Conservation (phyloP, 2,329 filamentous ascomycete species). For the Exophiala oligosperma region DNA sequence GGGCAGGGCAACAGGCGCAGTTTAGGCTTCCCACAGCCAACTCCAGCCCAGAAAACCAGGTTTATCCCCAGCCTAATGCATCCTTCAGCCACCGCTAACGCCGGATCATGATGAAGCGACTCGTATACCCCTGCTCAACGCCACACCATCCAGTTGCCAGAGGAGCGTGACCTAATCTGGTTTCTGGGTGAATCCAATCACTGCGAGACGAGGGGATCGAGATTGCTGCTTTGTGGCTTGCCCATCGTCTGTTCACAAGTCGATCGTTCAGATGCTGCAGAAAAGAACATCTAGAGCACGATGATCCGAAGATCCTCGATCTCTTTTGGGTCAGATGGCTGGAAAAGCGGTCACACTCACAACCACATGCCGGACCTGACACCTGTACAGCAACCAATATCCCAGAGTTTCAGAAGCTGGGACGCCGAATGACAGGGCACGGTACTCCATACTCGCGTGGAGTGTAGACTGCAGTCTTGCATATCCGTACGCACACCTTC, state of each 20-base stretch:
- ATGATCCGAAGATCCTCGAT: not conserved
- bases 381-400: not conserved
- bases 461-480: too few species aligned
- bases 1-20: not conserved
- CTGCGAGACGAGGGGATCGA: too few species aligned
- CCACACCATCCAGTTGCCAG: conserved; percentile 1
- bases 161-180: not conserved
- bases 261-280: not conserved
- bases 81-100: conserved; percentile 12
- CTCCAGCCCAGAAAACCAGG: not conserved
- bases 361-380: not conserved
- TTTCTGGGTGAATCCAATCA: not conserved
- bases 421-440: not conserved
- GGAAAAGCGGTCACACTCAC: not conserved
- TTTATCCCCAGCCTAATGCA: conserved; percentile 1
- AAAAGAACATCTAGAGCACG: not conserved
- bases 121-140: not conserved
- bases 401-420: not conserved
- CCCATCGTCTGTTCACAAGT: not conserved
- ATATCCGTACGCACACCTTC: too few species aligned
- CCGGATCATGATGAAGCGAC: conserved; percentile 1
- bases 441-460: too few species aligned
- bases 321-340: not conserved
- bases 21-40: not conserved
- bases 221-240: not conserved